Evolutionary conservation across 768 basidiomycete species (phyloP), one percentile per base, ranked within the genome.

Genomic region (Tulasnella sp.): DNA sequence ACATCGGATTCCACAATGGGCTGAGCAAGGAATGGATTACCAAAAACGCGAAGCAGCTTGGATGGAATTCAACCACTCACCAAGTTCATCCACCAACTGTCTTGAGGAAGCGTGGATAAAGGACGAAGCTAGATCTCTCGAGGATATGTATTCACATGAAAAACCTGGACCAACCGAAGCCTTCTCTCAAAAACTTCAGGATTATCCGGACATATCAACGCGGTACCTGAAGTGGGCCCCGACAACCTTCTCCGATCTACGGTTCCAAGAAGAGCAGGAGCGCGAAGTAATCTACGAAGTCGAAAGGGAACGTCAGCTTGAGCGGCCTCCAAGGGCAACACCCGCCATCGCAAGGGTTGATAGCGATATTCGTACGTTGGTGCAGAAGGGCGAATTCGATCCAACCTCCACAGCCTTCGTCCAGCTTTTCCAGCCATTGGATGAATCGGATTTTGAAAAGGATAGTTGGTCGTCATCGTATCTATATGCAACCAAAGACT

Each of bases 1-100:
- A 16, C n/a, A n/a, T n/a, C n/a, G n/a, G n/a, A n/a, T n/a, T n/a
- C n/a, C n/a, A n/a, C 65, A 63, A 7, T 58, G 69, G 45, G 60
- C 64, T 37, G 61, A 68, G 13, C 67, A 35, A 19, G 34, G 34
- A 66, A 31, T 74, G 73, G 72, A 66, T 61, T 20, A 62, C 69
- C 33, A 73, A 19, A 10, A 35, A 74, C 56, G 60, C 61, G 31
- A 63, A 3, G 61, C 69, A 22, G 65, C 68, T 33, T 20, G 57
- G 29, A 53, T 53, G 3, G 62, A 70, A 32, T 58, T 60, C 22
- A 27, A 53, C 5, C 48, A 54, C 7, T 64, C 55, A 60, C 51
- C 45, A 6, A 48, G 28, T 0, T 58, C 55, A 32, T 16, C 61
- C 58, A 1, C 59, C 62, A 15, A 5, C 15, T 45, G 32, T 51